Evolutionary conservation across 768 basidiomycete genomes (phyloP).

Genomic region (Trametes sanguinea): DNA sequence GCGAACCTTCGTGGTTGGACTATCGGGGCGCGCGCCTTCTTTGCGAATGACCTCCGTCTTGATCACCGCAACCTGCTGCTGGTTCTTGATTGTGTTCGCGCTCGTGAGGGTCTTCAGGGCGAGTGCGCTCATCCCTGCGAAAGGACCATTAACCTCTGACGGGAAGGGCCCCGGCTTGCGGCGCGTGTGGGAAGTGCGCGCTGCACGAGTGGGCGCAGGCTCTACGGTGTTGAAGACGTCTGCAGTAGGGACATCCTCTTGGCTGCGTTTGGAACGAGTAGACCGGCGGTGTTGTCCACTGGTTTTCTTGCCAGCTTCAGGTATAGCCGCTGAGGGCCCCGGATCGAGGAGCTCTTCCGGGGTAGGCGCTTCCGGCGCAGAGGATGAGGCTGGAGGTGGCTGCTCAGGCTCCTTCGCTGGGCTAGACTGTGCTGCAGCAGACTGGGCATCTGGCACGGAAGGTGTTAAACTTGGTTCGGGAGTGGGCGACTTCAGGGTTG

Average conservation of each 20-base stretch:
- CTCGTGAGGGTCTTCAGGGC: conserved; percentile 71
- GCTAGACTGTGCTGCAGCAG: background rate
- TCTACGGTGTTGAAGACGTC: conserved; percentile 42
- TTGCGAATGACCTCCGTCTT: conserved; percentile 72
- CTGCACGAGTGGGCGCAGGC: conserved; percentile 21
- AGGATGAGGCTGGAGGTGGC: background rate
- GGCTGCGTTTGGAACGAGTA: conserved; percentile 49
- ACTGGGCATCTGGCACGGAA: background rate
- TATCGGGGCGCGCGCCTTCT: conserved; percentile 72
- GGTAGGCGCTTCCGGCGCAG: background rate
- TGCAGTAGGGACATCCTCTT: conserved; percentile 34
- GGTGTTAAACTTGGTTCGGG: background rate
- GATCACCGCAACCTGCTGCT: conserved; percentile 61
- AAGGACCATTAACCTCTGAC: conserved; percentile 41
- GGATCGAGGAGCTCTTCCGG: too few species aligned
- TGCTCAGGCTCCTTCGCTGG: background rate
- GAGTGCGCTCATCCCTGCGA: conserved; percentile 67
- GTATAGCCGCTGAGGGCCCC: background rate
- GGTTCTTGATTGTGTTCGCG: conserved; percentile 73
- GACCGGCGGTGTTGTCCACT: conserved; percentile 44
- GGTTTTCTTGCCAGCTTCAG: conserved; percentile 8
- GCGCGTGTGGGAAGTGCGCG: conserved; percentile 40
- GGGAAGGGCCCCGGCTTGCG: conserved; percentile 41
- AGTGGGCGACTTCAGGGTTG: background rate
- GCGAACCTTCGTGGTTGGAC: conserved; percentile 73